These are phyloP conservation scores for Asterella californica DNA, from an alignment of 225 moss, liverwort and hornwort species.

Conservation along the genomic window DNA sequence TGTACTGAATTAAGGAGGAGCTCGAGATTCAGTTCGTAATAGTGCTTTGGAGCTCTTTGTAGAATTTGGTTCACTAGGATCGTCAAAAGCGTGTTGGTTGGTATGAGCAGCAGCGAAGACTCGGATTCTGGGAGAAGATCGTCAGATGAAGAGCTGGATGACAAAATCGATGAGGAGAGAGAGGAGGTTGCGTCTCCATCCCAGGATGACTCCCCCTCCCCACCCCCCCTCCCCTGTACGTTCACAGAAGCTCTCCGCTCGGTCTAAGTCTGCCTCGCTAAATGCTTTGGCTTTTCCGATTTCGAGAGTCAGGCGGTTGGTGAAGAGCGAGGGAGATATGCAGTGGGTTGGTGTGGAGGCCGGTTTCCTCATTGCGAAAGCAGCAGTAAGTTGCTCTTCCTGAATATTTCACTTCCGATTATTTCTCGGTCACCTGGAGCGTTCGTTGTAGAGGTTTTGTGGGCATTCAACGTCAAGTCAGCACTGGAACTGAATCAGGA, in stretches of 20 bases:
- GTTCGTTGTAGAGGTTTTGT: not conserved
- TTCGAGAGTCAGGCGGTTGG: conserved; percentile 89
- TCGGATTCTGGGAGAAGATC: conserved; percentile 34
- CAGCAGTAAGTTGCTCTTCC: conserved; percentile 53
- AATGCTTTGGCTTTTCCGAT: conserved; percentile 78
- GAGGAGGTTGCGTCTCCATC: conserved; percentile 25
- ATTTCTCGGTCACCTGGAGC: not conserved
- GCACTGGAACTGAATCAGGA: not conserved
- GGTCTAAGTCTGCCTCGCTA: conserved; percentile 41
- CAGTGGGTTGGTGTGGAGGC: conserved; percentile 90
- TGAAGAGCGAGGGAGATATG: conserved; percentile 86
- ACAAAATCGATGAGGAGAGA: conserved; percentile 21
- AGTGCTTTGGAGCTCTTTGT: not conserved
- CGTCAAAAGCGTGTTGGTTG: not conserved
- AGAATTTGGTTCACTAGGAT: not conserved
- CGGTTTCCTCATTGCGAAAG: conserved; percentile 91
- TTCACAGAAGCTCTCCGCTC: conserved; percentile 6
- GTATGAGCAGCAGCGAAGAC: conserved; percentile 37
- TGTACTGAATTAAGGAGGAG: not conserved
- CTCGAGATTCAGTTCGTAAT: not conserved
- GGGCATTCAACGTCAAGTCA: not conserved
- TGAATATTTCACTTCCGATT: not conserved
- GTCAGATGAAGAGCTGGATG: conserved; percentile 18
- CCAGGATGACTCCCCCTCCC: conserved; percentile 14
- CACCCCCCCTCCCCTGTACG: conserved; percentile 1